Evolutionary conservation across 805 yeast species (phyloP).

Genomic region (Kazachstania psychrophila): DNA sequence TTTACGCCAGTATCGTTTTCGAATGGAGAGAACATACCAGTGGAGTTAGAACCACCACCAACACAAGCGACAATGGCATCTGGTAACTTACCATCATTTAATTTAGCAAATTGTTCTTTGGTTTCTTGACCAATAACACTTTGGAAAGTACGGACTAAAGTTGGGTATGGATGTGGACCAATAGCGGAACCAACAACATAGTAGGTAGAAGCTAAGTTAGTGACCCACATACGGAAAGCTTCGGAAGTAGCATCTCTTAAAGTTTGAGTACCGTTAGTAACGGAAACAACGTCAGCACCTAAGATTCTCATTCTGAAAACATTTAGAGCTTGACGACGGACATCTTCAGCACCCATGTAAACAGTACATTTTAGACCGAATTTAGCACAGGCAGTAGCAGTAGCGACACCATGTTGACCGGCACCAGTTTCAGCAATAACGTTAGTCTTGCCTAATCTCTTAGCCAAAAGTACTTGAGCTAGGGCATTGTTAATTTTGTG

Average conservation of each 20-base stretch:
- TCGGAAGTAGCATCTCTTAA: constrained; percentile 97
- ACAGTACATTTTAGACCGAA: constrained; percentile 91
- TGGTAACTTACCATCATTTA: constrained; percentile 77
- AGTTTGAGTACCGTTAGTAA: constrained; percentile 89
- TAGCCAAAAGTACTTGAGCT: constrained; percentile 74
- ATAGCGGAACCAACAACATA: constrained; percentile 97
- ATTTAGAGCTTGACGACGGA: constrained; percentile 93
- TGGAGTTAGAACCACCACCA: constrained; percentile 97
- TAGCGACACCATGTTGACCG: constrained; percentile 90
- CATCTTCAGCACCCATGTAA: constrained; percentile 99
- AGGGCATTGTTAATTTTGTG: constrained; percentile 80
- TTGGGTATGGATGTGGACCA: constrained; percentile 99
- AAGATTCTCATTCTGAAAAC: constrained; percentile 94
- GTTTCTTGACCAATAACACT: constrained; percentile 93
- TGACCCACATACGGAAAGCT: constrained; percentile 93
- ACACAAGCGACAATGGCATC: constrained; percentile 96
- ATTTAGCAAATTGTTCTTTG: constrained; percentile 73
- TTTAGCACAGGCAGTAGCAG: constrained; percentile 87
- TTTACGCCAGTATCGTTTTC: constrained; percentile 70
- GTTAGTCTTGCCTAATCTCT: constrained; percentile 64
- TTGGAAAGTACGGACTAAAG: constrained; percentile 96
- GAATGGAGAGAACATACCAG: constrained; percentile 93
- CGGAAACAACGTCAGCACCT: constrained; percentile 93
- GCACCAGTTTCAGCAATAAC: constrained; percentile 89
- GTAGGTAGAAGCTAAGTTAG: constrained; percentile 77